A percentile compares a stretch with the other conserved stretches of the same genome.
These are phyloP conservation scores for Heliocybe sulcata DNA, from an alignment of 1,284 basidiomycete species.

Conservation along the genomic window DNA sequence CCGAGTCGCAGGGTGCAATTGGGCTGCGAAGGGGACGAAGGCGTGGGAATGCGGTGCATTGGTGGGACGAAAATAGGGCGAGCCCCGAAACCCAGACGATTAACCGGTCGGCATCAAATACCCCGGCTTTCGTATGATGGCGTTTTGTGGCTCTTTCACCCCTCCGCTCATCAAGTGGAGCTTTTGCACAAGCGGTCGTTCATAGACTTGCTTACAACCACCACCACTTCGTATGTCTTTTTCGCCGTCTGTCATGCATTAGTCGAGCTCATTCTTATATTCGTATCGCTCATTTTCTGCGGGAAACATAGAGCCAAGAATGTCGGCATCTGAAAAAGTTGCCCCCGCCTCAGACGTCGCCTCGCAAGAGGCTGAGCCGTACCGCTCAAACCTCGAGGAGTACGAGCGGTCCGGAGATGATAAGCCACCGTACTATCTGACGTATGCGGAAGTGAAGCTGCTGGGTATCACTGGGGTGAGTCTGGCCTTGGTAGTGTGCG, in stretches of 20 bases:
- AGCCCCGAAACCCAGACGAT: background rate
- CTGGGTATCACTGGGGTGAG: constrained; percentile 54
- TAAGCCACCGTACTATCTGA: constrained; percentile 40
- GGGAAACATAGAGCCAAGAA: background rate
- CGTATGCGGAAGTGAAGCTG: constrained; percentile 44
- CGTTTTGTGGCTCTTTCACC: background rate
- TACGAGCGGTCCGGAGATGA: constrained; percentile 34
- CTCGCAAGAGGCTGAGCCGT: background rate
- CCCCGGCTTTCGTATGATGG: background rate
- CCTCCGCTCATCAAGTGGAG: background rate
- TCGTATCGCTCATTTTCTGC: background rate
- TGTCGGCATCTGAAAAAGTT: background rate
- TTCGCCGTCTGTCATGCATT: background rate
- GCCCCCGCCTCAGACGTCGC: background rate
- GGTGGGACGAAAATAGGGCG: background rate
- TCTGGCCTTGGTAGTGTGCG: constrained; percentile 5
- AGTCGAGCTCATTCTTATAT: too few relatives aligned
- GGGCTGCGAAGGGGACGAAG: background rate
- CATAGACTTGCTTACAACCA: background rate
- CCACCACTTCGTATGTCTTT: background rate
- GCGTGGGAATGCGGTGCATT: too few relatives aligned
- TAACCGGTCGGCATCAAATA: background rate
- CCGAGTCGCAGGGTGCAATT: too few relatives aligned
- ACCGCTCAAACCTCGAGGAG: constrained; percentile 30
- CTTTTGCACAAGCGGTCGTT: background rate